phyloP scores from a whole-genome alignment of 805 yeast species.

The Wickerhamomyces tratensis region DNA sequence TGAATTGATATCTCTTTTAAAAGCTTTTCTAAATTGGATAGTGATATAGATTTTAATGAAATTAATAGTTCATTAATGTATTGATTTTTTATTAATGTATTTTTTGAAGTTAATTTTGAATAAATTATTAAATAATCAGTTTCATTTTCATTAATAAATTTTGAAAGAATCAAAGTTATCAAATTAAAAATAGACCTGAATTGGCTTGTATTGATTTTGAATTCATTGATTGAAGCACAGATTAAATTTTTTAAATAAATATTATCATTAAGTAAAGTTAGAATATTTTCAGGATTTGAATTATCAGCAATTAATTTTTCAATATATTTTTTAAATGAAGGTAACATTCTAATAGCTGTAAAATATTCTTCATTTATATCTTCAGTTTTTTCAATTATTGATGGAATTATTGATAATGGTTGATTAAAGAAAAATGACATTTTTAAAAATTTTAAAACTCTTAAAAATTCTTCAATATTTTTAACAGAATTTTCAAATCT shows the following conservation, averaged over 20 bases:
- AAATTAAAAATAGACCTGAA: slow-evolving; percentile 11
- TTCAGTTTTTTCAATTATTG: slow-evolving; percentile 1
- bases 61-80: slow-evolving; percentile 15
- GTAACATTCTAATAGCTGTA: slow-evolving; percentile 22
- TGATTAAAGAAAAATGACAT: slow-evolving; percentile 17
- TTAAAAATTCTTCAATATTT: slow-evolving; percentile 16
- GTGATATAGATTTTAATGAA: slow-evolving; percentile 5
- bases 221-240: slow-evolving; percentile 9
- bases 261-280: slow-evolving; percentile 13
- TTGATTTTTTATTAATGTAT: slow-evolving; percentile 13
- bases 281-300: slow-evolving; percentile 3
- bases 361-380: slow-evolving; percentile 7
- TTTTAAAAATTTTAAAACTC: slow-evolving; percentile 13
- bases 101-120: slow-evolving; percentile 12
- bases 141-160: slow-evolving; percentile 4
- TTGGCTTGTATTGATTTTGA: slow-evolving; percentile 6
- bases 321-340: slow-evolving; percentile 22
- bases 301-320: slow-evolving; percentile 6
- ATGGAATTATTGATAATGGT: slow-evolving; percentile 8
- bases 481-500: slow-evolving; percentile 13
- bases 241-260: slow-evolving; percentile 5
- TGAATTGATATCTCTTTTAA: slow-evolving; percentile 4
- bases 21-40: slow-evolving; percentile 3
- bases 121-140: slow-evolving; percentile 13
- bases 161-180: slow-evolving; percentile 8